Conservation (phyloP, 805 yeast genomes). For the Metschnikowia matae region DNA sequence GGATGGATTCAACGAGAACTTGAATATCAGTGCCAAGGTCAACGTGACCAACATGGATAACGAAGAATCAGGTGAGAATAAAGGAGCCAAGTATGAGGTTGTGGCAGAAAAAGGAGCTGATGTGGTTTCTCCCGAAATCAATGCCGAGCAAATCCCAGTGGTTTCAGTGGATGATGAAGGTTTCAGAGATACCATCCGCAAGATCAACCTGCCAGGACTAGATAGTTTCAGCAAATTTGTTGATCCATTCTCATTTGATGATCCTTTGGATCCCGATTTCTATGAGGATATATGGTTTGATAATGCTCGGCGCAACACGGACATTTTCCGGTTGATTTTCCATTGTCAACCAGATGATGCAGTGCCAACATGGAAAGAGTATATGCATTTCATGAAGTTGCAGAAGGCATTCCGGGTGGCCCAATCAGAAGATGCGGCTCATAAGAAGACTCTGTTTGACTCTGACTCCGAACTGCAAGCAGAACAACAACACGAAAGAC, state of each 20-base stretch:
- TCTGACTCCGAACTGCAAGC: slow-evolving; percentile 14
- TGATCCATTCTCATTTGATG: slow-evolving; percentile 86
- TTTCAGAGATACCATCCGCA: slow-evolving; percentile 36
- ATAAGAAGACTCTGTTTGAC: slow-evolving; percentile 20
- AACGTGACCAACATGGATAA: slow-evolving; percentile 9
- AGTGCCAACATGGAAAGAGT: slow-evolving; percentile 88
- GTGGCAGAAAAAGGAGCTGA: slow-evolving; percentile 10
- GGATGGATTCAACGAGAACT: not conserved
- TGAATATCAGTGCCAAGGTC: slow-evolving; percentile 9
- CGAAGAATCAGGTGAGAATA: slow-evolving; percentile 1
- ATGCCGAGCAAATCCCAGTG: slow-evolving; percentile 22
- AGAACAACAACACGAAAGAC: not conserved
- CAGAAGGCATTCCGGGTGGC: slow-evolving; percentile 51
- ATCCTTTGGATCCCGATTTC: slow-evolving; percentile 79
- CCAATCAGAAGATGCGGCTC: slow-evolving; percentile 34
- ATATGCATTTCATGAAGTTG: slow-evolving; percentile 63
- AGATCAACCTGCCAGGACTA: slow-evolving; percentile 36
- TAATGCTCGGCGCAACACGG: slow-evolving; percentile 78
- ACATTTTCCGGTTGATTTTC: slow-evolving; percentile 77
- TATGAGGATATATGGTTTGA: slow-evolving; percentile 83
- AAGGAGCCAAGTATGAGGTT: slow-evolving; percentile 18
- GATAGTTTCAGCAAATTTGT: slow-evolving; percentile 46
- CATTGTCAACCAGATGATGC: slow-evolving; percentile 93
- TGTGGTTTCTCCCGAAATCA: slow-evolving; percentile 20
- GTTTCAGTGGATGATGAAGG: slow-evolving; percentile 43